Conservation (phyloP, 495 filamentous ascomycete species). For the Diplogelasinospora grovesii region DNA sequence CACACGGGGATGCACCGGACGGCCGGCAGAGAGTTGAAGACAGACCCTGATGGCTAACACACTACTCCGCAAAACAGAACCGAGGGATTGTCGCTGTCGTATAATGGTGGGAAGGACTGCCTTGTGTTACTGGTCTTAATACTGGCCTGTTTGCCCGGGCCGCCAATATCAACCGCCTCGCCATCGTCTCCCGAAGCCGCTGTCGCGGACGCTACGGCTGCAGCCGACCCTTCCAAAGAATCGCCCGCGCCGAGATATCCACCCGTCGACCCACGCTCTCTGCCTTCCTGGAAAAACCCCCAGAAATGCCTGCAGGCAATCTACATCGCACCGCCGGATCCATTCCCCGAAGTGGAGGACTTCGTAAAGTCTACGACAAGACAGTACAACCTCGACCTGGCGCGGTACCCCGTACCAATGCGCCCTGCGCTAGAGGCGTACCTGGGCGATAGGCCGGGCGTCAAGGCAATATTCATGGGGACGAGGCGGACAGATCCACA, state of each 20-base stretch:
- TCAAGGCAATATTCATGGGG: conserved; percentile 87
- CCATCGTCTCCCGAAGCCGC: conserved; percentile 12
- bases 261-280: too few species aligned
- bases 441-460: conserved; percentile 49
- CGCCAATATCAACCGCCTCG: too few species aligned
- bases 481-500: conserved; percentile 91
- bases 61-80: conserved; percentile 40
- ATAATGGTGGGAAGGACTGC: conserved; percentile 98
- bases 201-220: conserved; percentile 7
- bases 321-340: conserved; percentile 74
- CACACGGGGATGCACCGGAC: too few species aligned
- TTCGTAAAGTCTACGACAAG: conserved; percentile 63
- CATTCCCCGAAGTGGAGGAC: conserved; percentile 76
- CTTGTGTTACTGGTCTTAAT: conserved; percentile 87
- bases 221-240: too few species aligned
- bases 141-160: conserved; percentile 62
- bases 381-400: conserved; percentile 69
- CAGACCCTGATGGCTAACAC: conserved; percentile 1
- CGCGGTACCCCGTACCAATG: conserved; percentile 73
- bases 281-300: too few species aligned
- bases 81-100: conserved; percentile 79
- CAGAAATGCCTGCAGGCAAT: conserved; percentile 61
- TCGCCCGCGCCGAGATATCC: too few species aligned
- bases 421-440: conserved; percentile 72
- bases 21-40: background rate